Evolutionary conservation across 345 rosid genomes (phyloP), one percentile per base, ranked within the genome.

Genomic region (Salix brachista): DNA sequence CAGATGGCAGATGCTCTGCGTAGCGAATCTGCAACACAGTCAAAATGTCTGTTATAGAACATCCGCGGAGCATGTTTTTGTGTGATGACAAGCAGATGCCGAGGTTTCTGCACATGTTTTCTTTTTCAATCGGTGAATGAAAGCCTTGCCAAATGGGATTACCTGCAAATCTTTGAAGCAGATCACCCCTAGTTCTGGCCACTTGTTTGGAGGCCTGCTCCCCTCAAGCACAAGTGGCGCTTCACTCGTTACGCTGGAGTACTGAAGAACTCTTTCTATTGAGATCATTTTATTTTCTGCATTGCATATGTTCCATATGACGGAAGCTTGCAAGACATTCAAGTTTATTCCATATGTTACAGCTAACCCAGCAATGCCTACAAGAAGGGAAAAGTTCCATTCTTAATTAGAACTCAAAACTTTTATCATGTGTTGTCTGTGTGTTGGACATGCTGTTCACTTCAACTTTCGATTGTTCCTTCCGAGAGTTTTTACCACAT

Each of bases 271-370:
- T 82, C 98, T 87, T 82, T 94, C 98, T 32, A 94, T 94, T 21
- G 97, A 94, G 12, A 94, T 94, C 90, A 94, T 94, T 75, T 92
- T 88, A 85, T 88, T 92, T 80, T 94, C 97, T 70, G 98, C 96
- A 80, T 91, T 90, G 80, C 98, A 92, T 46, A 92, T 87, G 82
- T 90, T 88, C 97, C 97, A 91, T 83, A 94, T 92, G 30, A 91
- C 94, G 64, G 83, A 77, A 77, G 98, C 95, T 88, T 91, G 98
- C 83, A 86, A 76, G 61, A 89, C 97, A 81, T 94, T 94, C 84
- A 92, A 84, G 81, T 91, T 89, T 83, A 94, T 89, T 44, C 95
- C 98, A 54, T 94, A 94, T 36, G 97, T 94, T 41, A 94, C 97
- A 3, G 95, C 97, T 80, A 94, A 78, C 67, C 98, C 98, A 64